A percentile compares a stretch with the other conserved stretches of the same genome.
These are phyloP conservation scores for Quambalaria eucalypti DNA, from an alignment of 1,284 basidiomycete species.

Conservation along the genomic window DNA sequence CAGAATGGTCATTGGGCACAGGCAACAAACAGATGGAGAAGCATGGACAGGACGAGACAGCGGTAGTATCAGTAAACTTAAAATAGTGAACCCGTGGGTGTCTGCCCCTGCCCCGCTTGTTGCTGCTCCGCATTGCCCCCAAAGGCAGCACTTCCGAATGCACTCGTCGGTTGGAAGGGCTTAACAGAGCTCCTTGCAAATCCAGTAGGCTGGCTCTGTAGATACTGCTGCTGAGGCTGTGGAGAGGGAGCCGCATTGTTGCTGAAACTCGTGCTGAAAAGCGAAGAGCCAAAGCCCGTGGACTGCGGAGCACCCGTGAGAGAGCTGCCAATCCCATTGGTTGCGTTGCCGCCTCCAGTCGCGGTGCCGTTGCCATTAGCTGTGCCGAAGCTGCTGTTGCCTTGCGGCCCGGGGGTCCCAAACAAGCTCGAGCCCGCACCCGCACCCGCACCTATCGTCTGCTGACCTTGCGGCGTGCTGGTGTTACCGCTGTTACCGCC, in stretches of 20 bases:
- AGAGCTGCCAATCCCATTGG: background rate
- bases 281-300: background rate
- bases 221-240: constrained; percentile 1
- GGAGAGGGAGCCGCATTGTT: background rate
- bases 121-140: background rate
- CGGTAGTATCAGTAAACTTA: too few relatives aligned
- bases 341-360: background rate
- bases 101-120: constrained; percentile 2
- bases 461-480: background rate
- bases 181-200: constrained; percentile 27
- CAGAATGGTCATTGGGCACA: too few relatives aligned
- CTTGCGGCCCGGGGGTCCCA: background rate
- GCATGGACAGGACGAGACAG: too few relatives aligned
- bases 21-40: too few relatives aligned
- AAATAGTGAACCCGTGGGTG: background rate
- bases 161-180: constrained; percentile 38
- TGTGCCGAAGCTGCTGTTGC: background rate
- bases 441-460: background rate
- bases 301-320: too few relatives aligned
- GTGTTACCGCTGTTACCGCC: background rate
- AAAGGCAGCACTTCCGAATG: constrained; percentile 27
- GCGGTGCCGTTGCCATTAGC: background rate
- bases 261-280: background rate
- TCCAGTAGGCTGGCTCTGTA: constrained; percentile 28
- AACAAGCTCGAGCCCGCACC: background rate